phyloP scores from a whole-genome alignment of 306 rosid genomes.

The Hippophae tibetana region DNA sequence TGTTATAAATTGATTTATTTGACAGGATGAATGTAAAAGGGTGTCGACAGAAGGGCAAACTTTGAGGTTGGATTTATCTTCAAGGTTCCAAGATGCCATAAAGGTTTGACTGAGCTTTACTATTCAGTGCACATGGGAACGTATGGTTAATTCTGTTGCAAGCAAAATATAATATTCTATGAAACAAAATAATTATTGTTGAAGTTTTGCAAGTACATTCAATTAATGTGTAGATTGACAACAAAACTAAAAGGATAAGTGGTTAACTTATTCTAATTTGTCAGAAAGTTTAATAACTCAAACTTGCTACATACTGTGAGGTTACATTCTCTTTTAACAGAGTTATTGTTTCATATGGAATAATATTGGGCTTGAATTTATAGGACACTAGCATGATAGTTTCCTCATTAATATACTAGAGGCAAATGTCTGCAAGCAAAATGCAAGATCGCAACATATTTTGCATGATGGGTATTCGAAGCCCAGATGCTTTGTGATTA shows the following conservation, averaged over 20 bases:
- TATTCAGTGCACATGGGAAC: neutral
- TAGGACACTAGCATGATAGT: neutral
- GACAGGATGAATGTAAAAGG: constrained; percentile 90
- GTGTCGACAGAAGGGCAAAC: constrained; percentile 87
- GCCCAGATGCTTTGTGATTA: neutral
- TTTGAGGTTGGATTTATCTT: constrained; percentile 79
- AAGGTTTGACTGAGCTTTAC: constrained; percentile 40
- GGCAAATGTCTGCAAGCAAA: neutral
- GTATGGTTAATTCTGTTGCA: neutral
- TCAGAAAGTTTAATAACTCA: neutral
- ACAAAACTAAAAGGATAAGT: neutral
- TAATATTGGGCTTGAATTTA: neutral
- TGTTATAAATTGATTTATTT: neutral
- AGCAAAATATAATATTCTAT: neutral
- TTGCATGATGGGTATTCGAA: neutral
- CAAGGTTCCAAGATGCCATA: constrained; percentile 92
- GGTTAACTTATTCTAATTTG: neutral
- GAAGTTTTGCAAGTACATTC: neutral
- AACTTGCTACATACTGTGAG: no score
- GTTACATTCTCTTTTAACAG: no score
- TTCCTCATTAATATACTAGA: neutral
- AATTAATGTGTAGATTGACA: neutral
- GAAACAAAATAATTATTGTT: no score
- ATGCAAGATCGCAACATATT: neutral
- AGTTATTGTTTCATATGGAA: no score